Conservation (phyloP, 441 rosid genomes). For the Adansonia rubrostipa region DNA sequence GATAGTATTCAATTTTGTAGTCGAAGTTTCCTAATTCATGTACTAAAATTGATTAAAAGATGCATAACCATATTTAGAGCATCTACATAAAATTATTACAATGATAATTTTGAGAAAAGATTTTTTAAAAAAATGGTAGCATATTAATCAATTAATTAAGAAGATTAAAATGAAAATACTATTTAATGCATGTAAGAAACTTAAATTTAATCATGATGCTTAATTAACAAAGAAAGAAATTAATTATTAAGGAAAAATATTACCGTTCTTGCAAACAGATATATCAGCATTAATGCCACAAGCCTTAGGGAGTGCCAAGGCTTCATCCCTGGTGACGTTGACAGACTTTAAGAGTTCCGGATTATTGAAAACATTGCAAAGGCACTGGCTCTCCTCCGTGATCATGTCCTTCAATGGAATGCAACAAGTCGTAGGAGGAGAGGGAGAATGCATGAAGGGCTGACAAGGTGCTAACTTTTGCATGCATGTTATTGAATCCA, state of each 20-base stretch:
- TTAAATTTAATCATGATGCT: not conserved
- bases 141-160: not conserved
- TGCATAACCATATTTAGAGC: no score
- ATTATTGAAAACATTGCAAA: slow-evolving; percentile 47
- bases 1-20: no score
- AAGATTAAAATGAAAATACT: no score
- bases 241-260: not conserved
- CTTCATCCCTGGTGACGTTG: slow-evolving; percentile 47
- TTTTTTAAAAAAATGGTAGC: not conserved
- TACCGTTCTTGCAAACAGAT: slow-evolving; percentile 42
- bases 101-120: no score
- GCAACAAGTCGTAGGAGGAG: slow-evolving; percentile 53
- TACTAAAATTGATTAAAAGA: no score
- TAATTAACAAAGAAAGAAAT: no score
- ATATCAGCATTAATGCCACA: slow-evolving; percentile 56
- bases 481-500: not conserved
- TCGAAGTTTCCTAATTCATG: no score
- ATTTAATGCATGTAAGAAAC: not conserved
- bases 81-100: no score
- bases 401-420: slow-evolving; percentile 44
- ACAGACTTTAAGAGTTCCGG: slow-evolving; percentile 41
- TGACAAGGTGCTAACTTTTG: slow-evolving; percentile 21
- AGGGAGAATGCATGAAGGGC: slow-evolving; percentile 36
- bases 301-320: slow-evolving; percentile 50
- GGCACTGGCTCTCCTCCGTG: slow-evolving; percentile 41